Base-by-base conservation (phyloP, 2,329 filamentous ascomycete genomes). In the Aspergillus pseudonomiae region DNA sequence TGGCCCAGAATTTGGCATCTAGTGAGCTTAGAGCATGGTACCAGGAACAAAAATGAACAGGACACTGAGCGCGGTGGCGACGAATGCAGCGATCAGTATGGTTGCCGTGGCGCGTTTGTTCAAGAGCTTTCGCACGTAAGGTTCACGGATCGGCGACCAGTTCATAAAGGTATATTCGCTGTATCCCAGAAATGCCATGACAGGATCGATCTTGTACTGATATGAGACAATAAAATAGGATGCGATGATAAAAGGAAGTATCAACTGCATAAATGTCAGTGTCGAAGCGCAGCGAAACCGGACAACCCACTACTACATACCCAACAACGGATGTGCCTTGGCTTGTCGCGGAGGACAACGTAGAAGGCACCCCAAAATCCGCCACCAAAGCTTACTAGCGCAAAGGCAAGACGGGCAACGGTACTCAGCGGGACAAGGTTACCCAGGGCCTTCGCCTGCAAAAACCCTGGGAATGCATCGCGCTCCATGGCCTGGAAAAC, bases 401-500 rank as follows among this genome's bases (percentile, higher is more conserved):
- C 95, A 69, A 97, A 77, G 53, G 96, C 93, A 58, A 98, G 83
- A 60, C 95, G 87, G 70, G 96, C 85, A 74, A 98, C 88, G 69
- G 96, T 89, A 54, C 93, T 96, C 19, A 94, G 88, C 3, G 94
- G 95, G 32, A 99, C 94, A 16, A 99, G 85, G 74, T 99, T 99
- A 64, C 96, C 96, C 28, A 99, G 84, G 3, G 95, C 95, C 81
- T 98, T 98, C 81, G 93, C 92, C 74, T 94, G 88, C 63, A 99
- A 84, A 80, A 99, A 99, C 1, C 94, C 94, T 0, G 96, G 95
- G 76, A 97, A 99, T n/a, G 96, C 95, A 81, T 99, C 95, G 61
- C 96, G 88, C 81, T 99, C 96, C 95, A 99, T 99, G 39, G 96
- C 96, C 80, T 99, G 96, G 79, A 98, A 99, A 66, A 98, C 95